Conservation (phyloP, 2,329 filamentous ascomycete genomes). For the Neoascochyta sp. region DNA sequence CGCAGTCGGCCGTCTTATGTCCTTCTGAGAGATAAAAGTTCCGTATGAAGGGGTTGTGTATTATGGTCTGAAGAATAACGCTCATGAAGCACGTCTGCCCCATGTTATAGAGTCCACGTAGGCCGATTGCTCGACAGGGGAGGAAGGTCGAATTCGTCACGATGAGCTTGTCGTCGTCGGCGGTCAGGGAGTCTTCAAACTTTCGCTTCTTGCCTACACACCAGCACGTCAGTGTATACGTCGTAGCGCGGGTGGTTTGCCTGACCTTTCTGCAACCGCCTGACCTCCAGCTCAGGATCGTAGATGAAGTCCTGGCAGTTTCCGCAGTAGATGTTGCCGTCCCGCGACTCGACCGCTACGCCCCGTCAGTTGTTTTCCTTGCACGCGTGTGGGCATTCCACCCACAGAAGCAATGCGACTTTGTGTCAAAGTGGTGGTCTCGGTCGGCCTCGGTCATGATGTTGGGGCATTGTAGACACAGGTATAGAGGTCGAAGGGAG, state of each 20-base stretch:
- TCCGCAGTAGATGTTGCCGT: slow-evolving; percentile 72
- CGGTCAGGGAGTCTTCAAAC: slow-evolving; percentile 60
- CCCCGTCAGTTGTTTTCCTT: slow-evolving; percentile 14
- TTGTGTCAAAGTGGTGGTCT: slow-evolving; percentile 63
- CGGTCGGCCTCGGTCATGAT: slow-evolving; percentile 65
- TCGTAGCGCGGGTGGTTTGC: slow-evolving; percentile 5
- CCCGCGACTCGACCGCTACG: slow-evolving; percentile 72
- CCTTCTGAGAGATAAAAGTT: slow-evolving; percentile 92
- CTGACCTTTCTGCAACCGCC: slow-evolving; percentile 66
- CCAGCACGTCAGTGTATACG: slow-evolving; percentile 20
- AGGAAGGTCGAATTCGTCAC: slow-evolving; percentile 72
- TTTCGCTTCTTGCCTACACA: slow-evolving; percentile 64
- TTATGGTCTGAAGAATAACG: slow-evolving; percentile 86
- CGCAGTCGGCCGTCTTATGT: slow-evolving; percentile 74
- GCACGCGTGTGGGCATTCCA: slow-evolving; percentile 6
- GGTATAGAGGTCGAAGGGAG: slow-evolving; percentile 49
- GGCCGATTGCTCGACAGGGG: slow-evolving; percentile 79
- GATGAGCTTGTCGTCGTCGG: slow-evolving; percentile 72
- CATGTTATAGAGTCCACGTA: slow-evolving; percentile 93
- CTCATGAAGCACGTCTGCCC: slow-evolving; percentile 99
- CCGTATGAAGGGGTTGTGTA: slow-evolving; percentile 87
- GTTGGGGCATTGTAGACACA: slow-evolving; percentile 64
- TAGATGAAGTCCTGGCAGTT: slow-evolving; percentile 80
- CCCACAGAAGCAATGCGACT: slow-evolving; percentile 70
- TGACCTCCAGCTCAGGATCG: slow-evolving; percentile 74